phyloP scores from a whole-genome alignment of 2,329 filamentous ascomycete genomes.

The Ilyonectria sp. region DNA sequence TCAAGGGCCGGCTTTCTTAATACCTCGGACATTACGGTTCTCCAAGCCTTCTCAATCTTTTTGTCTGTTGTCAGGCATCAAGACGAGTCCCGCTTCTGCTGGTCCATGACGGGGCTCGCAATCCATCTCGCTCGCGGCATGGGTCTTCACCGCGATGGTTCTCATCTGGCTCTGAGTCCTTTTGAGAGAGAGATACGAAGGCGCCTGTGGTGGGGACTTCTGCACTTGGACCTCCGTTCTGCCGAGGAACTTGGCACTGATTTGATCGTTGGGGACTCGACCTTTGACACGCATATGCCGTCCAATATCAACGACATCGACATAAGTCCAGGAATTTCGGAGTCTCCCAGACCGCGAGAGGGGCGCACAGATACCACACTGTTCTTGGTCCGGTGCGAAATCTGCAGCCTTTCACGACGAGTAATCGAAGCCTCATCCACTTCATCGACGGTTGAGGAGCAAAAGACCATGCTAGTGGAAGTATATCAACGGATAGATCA shows the following conservation, averaged over 20 bases:
- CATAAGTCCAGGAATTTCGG: conserved; percentile 62
- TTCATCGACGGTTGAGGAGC: conserved; percentile 53
- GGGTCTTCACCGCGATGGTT: conserved; percentile 72
- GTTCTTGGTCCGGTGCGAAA: conserved; percentile 66
- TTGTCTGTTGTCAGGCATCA: conserved; percentile 63
- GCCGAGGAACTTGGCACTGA: conserved; percentile 69
- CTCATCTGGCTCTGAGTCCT: conserved; percentile 65
- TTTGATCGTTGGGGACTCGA: conserved; percentile 57
- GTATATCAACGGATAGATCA: conserved; percentile 68
- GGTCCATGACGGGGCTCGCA: conserved; percentile 71
- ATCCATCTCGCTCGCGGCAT: conserved; percentile 73
- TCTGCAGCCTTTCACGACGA: conserved; percentile 58
- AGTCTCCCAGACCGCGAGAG: conserved; percentile 62
- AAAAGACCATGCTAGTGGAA: conserved; percentile 64
- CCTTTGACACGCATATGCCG: conserved; percentile 65
- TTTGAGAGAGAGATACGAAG: conserved; percentile 74
- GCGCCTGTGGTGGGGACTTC: conserved; percentile 73
- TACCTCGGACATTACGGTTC: conserved; percentile 68
- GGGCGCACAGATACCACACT: conserved; percentile 69
- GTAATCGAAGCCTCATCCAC: conserved; percentile 54
- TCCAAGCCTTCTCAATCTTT: conserved; percentile 73
- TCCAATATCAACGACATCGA: conserved; percentile 66
- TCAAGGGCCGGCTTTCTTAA: conserved; percentile 71
- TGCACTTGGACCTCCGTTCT: conserved; percentile 69
- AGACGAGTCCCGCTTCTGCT: conserved; percentile 69